phyloP scores from a whole-genome alignment of 805 yeast species.

The Pichia phayaonensis region DNA sequence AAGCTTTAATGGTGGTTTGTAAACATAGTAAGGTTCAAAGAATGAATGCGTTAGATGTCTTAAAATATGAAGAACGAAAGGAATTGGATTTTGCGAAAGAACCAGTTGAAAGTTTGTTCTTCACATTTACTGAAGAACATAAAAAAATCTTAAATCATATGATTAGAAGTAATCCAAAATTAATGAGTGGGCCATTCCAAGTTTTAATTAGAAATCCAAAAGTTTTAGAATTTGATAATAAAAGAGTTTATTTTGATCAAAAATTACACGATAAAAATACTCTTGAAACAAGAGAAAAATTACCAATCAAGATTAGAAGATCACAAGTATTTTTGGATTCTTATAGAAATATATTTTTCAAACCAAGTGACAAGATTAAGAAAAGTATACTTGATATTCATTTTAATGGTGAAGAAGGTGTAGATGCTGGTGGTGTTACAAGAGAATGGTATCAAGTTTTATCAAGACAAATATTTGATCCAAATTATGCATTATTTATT shows the following conservation, averaged over 20 bases:
- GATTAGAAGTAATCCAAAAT: constrained; percentile 84
- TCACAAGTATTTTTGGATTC: constrained; percentile 91
- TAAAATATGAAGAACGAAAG: constrained; percentile 59
- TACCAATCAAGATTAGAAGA: constrained; percentile 67
- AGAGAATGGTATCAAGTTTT: constrained; percentile 97
- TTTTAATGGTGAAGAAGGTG: constrained; percentile 92
- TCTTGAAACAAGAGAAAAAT: constrained; percentile 31
- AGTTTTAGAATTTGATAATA: constrained; percentile 91
- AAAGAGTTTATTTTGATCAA: constrained; percentile 75
- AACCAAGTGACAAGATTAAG: constrained; percentile 64
- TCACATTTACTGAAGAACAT: constrained; percentile 83
- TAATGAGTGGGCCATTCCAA: constrained; percentile 94
- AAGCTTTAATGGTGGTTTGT: constrained; percentile 93
- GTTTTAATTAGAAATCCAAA: constrained; percentile 81
- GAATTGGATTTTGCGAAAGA: constrained; percentile 63
- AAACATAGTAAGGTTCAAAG: constrained; percentile 68
- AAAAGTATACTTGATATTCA: constrained; percentile 66
- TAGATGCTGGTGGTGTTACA: constrained; percentile 97
- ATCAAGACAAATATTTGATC: constrained; percentile 91
- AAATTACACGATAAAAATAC: constrained; percentile 50
- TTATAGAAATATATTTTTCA: constrained; percentile 73
- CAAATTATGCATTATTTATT: constrained; percentile 84
- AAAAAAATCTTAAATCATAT: constrained; percentile 81
- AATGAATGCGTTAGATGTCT: constrained; percentile 43
- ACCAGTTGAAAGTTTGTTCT: constrained; percentile 71